Evolutionary conservation across 2,329 filamentous ascomycete species (phyloP), one percentile per base, ranked within the genome.

Genomic region (Exophiala alcalophila): DNA sequence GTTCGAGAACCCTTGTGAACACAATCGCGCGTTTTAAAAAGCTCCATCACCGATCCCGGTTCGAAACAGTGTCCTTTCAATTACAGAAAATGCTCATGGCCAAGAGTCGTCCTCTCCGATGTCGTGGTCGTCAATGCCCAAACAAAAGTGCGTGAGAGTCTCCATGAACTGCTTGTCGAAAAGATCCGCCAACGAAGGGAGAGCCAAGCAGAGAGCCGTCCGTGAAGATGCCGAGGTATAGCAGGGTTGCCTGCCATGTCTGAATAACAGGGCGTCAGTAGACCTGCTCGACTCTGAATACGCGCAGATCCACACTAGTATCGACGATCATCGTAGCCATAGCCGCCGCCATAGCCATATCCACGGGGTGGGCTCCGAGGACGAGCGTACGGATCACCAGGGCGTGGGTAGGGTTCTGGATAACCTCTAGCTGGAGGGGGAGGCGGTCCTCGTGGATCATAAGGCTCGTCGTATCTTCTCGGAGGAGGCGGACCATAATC

Each of bases 401-500:
- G 76, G 59, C 73, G 58, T 19, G 47, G 67, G 62, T 82, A 82
- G 3, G 77, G 76, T 55, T 82, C 79, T 49, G 80, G 77, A 59
- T 77, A 77, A 31, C 74, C 70, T 56, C 75, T 66, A 46, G 68
- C 74, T 43, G 74, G 74, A 37, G 69, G 75, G 49, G 74, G 74
- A 38, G 75, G 74, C 30, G 69, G 65, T 39, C 70, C 71, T 45
- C 68, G 68, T 47, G 65, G 58, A 51, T 70, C 73, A 67, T 91
- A 92, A 20, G 84, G 83, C 57, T 92, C 87, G 59, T 85, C 86
- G 45, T 84, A 70, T 54, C 77, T 74, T 50, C 84, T 74, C 41
- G 76, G 73, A 44, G 77, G 78, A 52, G 81, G 80, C 40, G 81
- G 80, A 59, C 73, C 72, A 56, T 94, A 92, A 60, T 94, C 89